Conservation (phyloP, 768 basidiomycete species). For the Leccinum boreale region DNA sequence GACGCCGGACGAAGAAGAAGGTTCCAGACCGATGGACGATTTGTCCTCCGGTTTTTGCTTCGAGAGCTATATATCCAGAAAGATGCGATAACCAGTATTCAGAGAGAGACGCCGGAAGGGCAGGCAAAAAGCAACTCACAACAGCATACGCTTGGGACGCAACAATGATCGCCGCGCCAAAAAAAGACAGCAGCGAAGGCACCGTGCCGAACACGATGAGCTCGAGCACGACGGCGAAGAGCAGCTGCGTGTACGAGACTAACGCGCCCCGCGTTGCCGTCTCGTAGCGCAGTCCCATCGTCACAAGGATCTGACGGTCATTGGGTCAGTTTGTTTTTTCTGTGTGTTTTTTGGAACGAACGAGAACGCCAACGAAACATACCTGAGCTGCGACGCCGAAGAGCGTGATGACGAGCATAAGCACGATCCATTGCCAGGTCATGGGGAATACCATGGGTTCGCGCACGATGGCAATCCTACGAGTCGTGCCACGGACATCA, state of each 20-base stretch:
- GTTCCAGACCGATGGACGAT: too few species aligned
- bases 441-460: constrained; percentile 15
- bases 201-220: constrained; percentile 57
- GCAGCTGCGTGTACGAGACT: constrained; percentile 59
- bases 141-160: constrained; percentile 12
- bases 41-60: background rate
- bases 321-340: background rate
- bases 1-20: too few species aligned
- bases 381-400: constrained; percentile 17
- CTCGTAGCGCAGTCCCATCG: constrained; percentile 59
- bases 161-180: constrained; percentile 67
- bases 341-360: background rate
- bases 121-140: background rate
- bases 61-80: background rate
- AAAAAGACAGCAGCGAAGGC: constrained; percentile 55
- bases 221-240: constrained; percentile 69
- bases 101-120: too few species aligned
- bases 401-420: constrained; percentile 13
- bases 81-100: background rate
- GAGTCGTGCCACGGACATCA: background rate
- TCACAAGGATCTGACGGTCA: constrained; percentile 45
- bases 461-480: constrained; percentile 11
- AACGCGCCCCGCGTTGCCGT: constrained; percentile 61
- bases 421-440: constrained; percentile 14
- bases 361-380: constrained; percentile 6